Conservation (phyloP, 225 moss, liverwort and hornwort genomes). For the Physcomitrium patens region DNA sequence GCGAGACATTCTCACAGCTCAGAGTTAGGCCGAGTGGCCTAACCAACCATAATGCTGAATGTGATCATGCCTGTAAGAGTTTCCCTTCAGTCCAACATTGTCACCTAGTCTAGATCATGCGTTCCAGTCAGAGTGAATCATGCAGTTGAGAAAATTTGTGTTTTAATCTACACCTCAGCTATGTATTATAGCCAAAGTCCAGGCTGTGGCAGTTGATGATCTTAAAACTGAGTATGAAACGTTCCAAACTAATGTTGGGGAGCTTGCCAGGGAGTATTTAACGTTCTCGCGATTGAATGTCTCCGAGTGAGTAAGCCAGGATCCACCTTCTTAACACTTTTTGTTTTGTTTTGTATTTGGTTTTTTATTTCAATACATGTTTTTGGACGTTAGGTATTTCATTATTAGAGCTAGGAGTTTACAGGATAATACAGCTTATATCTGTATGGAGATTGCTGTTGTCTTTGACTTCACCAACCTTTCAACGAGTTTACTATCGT, state of each 20-base stretch:
- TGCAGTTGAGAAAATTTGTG: background rate
- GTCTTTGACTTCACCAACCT: constrained; percentile 8
- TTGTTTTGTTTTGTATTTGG: background rate
- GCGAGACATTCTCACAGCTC: constrained; percentile 32
- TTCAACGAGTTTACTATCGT: constrained; percentile 9
- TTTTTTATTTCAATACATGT: background rate
- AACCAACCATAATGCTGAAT: constrained; percentile 38
- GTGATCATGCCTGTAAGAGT: constrained; percentile 40
- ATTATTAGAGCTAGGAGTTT: constrained; percentile 1
- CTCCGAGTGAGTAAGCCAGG: constrained; percentile 2
- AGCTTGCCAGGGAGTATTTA: constrained; percentile 25
- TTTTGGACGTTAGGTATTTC: constrained; percentile 15
- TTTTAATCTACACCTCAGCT: constrained; percentile 2
- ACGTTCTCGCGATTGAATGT: constrained; percentile 14
- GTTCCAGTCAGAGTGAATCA: constrained; percentile 20
- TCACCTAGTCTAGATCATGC: constrained; percentile 23
- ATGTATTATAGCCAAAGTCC: constrained; percentile 7
- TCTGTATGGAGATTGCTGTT: constrained; percentile 23
- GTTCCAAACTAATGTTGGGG: constrained; percentile 28
- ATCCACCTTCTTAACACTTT: too few species aligned
- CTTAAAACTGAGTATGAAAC: constrained; percentile 24
- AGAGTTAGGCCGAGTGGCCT: constrained; percentile 30
- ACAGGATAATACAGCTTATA: constrained; percentile 16
- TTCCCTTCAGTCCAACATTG: constrained; percentile 68
- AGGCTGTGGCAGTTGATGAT: constrained; percentile 19